These are phyloP conservation scores for Coemansia sp. DNA, from an alignment of 192 early-diverging fungal species.

Conservation along the genomic window DNA sequence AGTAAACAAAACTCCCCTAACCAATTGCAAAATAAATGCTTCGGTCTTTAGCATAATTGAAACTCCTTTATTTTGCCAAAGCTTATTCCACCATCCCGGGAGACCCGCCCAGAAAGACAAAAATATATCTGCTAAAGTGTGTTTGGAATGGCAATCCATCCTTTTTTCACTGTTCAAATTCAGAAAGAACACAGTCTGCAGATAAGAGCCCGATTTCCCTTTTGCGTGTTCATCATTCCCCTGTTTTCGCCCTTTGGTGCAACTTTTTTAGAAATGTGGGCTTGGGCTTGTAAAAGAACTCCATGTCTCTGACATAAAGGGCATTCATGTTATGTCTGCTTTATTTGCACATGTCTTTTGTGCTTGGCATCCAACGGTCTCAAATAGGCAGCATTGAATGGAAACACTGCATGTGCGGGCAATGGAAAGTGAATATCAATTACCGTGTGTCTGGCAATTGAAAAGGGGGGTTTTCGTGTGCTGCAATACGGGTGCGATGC, in stretches of 20 bases:
- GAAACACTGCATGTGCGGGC: background rate
- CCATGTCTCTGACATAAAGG: background rate
- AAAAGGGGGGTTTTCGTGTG: background rate
- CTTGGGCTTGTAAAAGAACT: background rate
- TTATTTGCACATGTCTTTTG: background rate
- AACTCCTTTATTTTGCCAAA: background rate
- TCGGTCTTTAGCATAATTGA: slow-evolving; percentile 3
- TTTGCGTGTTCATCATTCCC: background rate
- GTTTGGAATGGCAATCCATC: slow-evolving; percentile 9
- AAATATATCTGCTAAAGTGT: background rate
- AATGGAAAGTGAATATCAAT: background rate
- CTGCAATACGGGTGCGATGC: background rate
- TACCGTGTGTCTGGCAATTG: slow-evolving; percentile 6
- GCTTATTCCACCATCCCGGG: background rate
- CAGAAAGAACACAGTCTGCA: slow-evolving; percentile 7
- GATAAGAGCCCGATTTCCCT: background rate
- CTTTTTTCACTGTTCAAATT: background rate
- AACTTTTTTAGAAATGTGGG: background rate
- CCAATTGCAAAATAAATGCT: background rate
- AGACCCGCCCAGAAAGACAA: background rate
- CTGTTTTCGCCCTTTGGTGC: background rate
- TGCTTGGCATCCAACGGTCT: background rate
- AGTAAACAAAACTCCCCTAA: background rate
- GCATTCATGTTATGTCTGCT: background rate
- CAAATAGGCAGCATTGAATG: background rate